Conservation (phyloP, 345 rosid species). For the Gossypium mustelinum region DNA sequence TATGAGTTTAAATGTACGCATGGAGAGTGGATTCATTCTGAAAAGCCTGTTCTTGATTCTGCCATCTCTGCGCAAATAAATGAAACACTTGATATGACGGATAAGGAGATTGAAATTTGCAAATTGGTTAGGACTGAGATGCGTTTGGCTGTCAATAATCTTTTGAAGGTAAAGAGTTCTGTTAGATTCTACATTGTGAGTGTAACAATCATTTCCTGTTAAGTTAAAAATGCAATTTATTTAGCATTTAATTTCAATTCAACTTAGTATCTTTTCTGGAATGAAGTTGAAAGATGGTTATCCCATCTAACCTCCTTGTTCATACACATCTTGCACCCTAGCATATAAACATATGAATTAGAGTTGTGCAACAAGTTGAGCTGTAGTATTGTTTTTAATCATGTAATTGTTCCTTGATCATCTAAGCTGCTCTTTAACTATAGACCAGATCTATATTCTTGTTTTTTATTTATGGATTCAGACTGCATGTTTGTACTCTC, state of each 20-base stretch:
- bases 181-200: neutral
- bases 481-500: neutral
- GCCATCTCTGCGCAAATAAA: conserved; percentile 40
- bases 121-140: conserved; percentile 63
- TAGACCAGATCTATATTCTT: neutral
- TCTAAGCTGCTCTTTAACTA: neutral
- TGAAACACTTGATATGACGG: conserved; percentile 40
- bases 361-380: neutral
- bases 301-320: neutral
- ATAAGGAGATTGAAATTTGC: conserved; percentile 56
- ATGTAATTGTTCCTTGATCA: neutral
- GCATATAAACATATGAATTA: neutral
- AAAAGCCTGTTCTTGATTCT: conserved; percentile 68
- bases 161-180: conserved; percentile 65
- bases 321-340: neutral
- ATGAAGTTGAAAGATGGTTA: neutral
- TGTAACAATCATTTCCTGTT: neutral
- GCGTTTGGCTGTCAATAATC: conserved; percentile 64
- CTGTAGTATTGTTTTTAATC: neutral
- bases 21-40: conserved; percentile 65
- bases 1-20: conserved; percentile 67
- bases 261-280: neutral
- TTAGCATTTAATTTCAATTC: neutral
- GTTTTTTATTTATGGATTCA: neutral
- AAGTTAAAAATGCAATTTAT: conserved; percentile 1